Conservation (phyloP, 495 filamentous ascomycete genomes). For the Wilcoxina mikolae region DNA sequence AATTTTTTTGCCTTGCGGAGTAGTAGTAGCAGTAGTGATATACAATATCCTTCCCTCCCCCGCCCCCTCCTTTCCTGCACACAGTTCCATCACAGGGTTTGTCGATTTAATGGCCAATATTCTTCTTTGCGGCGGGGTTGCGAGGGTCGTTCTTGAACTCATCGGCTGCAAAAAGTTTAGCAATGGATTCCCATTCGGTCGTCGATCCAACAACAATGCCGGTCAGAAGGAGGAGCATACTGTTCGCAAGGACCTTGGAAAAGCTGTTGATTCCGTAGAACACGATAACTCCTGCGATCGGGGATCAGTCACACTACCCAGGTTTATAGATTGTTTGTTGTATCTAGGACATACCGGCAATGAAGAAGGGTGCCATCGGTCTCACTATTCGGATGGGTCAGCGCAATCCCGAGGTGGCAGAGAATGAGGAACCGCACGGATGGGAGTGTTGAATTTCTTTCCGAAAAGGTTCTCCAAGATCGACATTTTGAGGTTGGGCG, state of each 20-base stretch:
- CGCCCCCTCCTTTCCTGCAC: background rate
- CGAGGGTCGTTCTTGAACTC: conserved; percentile 94
- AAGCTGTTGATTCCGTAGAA: conserved; percentile 76
- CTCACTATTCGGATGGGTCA: conserved; percentile 42
- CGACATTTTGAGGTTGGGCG: conserved; percentile 41
- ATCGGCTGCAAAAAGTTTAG: conserved; percentile 43
- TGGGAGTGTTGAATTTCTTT: conserved; percentile 82
- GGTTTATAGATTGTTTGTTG: background rate
- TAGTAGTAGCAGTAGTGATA: background rate
- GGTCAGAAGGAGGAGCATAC: conserved; percentile 39
- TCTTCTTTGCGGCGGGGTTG: conserved; percentile 42
- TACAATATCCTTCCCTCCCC: background rate
- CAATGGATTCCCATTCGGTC: too few relatives aligned
- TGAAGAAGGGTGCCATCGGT: conserved; percentile 84
- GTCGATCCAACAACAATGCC: background rate
- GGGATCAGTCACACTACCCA: conserved; percentile 6
- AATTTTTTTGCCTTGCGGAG: background rate
- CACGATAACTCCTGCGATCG: conserved; percentile 52
- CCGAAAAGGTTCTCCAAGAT: conserved; percentile 47
- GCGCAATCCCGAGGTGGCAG: background rate
- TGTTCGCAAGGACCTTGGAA: conserved; percentile 50
- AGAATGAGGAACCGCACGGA: conserved; percentile 48
- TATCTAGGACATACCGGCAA: conserved; percentile 56
- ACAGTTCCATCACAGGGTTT: background rate
- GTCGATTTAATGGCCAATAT: conserved; percentile 3